Base-by-base conservation (phyloP, 345 rosid genomes). In the Orychophragmus violaceus region DNA sequence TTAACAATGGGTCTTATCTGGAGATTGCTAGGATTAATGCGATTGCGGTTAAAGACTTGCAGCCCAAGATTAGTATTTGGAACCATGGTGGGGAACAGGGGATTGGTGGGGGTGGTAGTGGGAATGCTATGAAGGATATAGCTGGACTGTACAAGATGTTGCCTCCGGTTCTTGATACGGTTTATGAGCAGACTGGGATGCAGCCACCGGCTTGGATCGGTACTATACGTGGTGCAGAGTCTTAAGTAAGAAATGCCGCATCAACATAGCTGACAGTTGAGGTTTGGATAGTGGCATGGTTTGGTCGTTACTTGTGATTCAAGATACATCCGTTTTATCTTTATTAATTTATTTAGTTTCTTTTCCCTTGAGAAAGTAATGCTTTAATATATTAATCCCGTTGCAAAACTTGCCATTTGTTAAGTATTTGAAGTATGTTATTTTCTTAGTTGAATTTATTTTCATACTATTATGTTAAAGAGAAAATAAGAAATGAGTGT, bases 111-210 rank as follows among this genome's bases (percentile, higher is more conserved):
- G 49, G 17, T 3, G 32, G 8, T 3, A 79, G 37, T 4, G 74
- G 59, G 2, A 57, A 18, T 39, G 87, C 75, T 8, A 64, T 90
- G 86, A 83, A 82, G 57, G 90, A 87, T 64, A 35, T 90, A 50
- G 87, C 91, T 13, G 88, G 90, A 7, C 78, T 90, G 24, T 87
- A 85, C 48, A 76, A 73, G 59, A 79, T 78, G 91, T 42, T 87
- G 71, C 95, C 91, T 14, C 91, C 91, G 0, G 73, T 85, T 80
- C 71, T 90, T 6, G 72, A 83, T 64, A 90, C 95, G 8, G 95
- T 90, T 53, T 78, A 90, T 0, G 88, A 90, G 17, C 95, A 87
- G 48, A 90, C 95, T 0, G 95, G 90, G 30, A 87, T 85, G 91
- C 71, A 69, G 2, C 95, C 95, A 4, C 87, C 97, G 1, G 32